Evolutionary conservation across 2,329 filamentous ascomycete species (phyloP), one percentile per base, ranked within the genome.

Genomic region (Xylariaceae sp.): DNA sequence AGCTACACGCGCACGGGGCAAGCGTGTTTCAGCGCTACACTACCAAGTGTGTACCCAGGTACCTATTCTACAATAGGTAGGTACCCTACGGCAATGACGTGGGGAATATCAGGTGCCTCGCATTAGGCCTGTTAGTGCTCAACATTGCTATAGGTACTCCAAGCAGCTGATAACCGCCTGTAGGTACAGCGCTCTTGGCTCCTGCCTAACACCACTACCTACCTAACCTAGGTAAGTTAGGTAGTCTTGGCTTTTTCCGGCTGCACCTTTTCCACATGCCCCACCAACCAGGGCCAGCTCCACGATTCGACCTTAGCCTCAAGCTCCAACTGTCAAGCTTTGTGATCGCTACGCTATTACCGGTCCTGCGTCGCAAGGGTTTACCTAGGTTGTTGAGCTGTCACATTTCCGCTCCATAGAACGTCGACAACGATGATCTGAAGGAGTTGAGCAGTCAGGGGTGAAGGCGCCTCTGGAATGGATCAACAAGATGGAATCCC

Each of bases 401-500:
- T 37, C 32, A 3, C 14, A 10, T 10, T 37, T 37, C 32, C 12
- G 12, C 7, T 10, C 32, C 32, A 16, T 16, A 4, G 32, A 37
- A 12, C 3, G 9, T 37, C 14, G 32, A 37, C 32, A 32, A 37
- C 14, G 12, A 12, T 18, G 20, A 40, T 45, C 12, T 44, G 10
- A 43, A 44, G 47, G 46, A 56, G 42, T 54, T 56, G 54, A 52
- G 49, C 50, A 42, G 20, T 16, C 26, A 14, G 20, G 21, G 10
- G 19, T 18, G 18, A 18, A 14, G 29, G 51, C 32, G 20, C 43
- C 23, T 43, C 45, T 20, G 43, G 45, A 40, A 67, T 67, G 61
- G 52, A 60, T 56, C 47, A 50, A 3, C 50, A 62, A 41, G 54
- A 61, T 53, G 57, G 20, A 12, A 20, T 20, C 40, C 46, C 61